phyloP scores from a whole-genome alignment of 495 filamentous ascomycete species.

The Penicillium dipodomyicola region DNA sequence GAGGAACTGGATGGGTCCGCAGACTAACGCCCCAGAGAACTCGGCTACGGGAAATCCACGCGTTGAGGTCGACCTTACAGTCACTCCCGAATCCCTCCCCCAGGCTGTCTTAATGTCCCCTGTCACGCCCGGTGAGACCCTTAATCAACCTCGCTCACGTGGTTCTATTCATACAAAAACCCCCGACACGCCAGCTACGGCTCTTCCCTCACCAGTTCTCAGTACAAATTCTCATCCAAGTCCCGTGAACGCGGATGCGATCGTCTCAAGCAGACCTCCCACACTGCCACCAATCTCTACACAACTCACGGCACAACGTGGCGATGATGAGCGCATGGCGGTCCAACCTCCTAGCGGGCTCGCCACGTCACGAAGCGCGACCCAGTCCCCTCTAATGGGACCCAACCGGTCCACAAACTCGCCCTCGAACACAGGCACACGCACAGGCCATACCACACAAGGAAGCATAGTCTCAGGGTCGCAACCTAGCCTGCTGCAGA shows the following conservation, averaged over 20 bases:
- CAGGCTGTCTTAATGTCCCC: conserved; percentile 24
- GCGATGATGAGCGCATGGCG: conserved; percentile 1
- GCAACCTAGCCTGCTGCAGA: neutral
- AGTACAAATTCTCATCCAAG: conserved; percentile 20
- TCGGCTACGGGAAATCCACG: neutral
- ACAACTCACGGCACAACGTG: neutral
- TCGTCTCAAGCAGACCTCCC: conserved; percentile 54
- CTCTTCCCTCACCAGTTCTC: conserved; percentile 21
- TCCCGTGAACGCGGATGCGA: conserved; percentile 9
- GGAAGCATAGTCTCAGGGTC: neutral
- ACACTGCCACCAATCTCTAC: neutral
- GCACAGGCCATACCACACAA: neutral
- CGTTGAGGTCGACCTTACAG: conserved; percentile 1
- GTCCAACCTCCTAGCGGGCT: neutral
- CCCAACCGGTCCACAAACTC: neutral
- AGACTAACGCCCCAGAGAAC: neutral
- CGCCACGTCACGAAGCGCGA: neutral
- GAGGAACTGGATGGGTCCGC: conserved; percentile 62
- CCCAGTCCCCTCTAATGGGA: neutral
- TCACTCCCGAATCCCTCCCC: neutral
- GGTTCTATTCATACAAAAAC: conserved; percentile 1
- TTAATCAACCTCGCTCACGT: conserved; percentile 6
- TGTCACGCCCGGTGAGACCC: conserved; percentile 23
- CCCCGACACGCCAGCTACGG: conserved; percentile 8
- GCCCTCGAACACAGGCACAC: neutral